Base-by-base conservation (phyloP, 2,329 filamentous ascomycete genomes). In the Stagonosporopsis tanaceti region DNA sequence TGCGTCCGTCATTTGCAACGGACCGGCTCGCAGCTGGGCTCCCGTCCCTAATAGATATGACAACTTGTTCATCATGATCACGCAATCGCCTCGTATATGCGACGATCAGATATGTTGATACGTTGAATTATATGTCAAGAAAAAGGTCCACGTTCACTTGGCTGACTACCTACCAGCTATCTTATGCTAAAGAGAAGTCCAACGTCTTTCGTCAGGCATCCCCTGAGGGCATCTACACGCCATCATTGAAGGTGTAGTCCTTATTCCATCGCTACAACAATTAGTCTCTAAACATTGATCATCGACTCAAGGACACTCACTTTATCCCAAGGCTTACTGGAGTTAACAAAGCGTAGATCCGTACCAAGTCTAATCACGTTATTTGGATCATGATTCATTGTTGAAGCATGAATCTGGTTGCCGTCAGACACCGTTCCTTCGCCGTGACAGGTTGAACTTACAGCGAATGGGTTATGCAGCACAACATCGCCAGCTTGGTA, bases 401-500 rank as follows among this genome's bases (percentile, higher is more conserved):
- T 84, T 2, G 83, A 85, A 0, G 84, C 83, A 65, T 86, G 84
- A 17, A 86, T 85, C 82, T 84, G 51, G 1, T 32, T 2, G 25
- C 14, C 28, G 28, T 70, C 34, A 72, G 62, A 34, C 15, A 6
- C 28, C 14, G 7, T n/a, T 8, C 24, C 20, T 15, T 7, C 12
- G 12, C 6, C 14, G 1, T 11, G 17, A 39, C 17, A 39, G 37
- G 8, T 11, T 24, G 15, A 4, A 14, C 66, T 34, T 48, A 72
- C 70, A 20, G 70, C 62, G 28, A 62, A 74, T 2, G 73, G 69
- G 12, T 56, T 73, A 37, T 76, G 73, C 9, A 76, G 50, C 14
- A 81, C 81, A 6, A 84, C 77, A 67, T 87, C 72, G 22, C 85
- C 77, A 58, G 86, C 76, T 65, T 88, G 77, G 61, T 85, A 87